phyloP scores from a whole-genome alignment of 495 filamentous ascomycete species.

The Hapsidospora chrysogenum region DNA sequence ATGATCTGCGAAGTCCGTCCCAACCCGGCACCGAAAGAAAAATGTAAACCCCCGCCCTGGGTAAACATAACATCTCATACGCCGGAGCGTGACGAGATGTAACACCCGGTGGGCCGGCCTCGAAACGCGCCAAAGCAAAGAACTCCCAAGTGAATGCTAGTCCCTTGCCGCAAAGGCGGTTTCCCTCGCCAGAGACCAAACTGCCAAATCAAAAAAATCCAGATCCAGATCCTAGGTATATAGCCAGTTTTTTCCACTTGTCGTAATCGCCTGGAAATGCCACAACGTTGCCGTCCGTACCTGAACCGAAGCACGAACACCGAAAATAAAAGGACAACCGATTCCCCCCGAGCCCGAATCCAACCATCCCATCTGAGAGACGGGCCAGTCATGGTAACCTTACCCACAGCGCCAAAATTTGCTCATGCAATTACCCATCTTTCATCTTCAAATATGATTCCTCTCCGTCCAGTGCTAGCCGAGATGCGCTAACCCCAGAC shows the following conservation, averaged over 20 bases:
- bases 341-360: neutral
- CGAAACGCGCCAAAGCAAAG: no score
- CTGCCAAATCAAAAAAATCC: no score
- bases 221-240: conserved; percentile 2
- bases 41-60: conserved; percentile 2
- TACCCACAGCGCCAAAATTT: conserved; percentile 1
- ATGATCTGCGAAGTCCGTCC: no score
- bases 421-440: conserved; percentile 1
- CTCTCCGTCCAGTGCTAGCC: no score
- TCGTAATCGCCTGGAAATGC: conserved; percentile 2
- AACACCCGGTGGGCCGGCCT: no score
- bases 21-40: conserved; percentile 2
- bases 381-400: no score
- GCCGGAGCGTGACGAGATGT: no score
- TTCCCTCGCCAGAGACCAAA: no score
- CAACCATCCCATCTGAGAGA: conserved; percentile 1
- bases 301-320: conserved; percentile 2
- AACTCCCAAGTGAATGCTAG: no score
- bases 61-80: no score
- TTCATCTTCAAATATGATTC: no score
- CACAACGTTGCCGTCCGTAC: conserved; percentile 1
- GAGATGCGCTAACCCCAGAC: conserved; percentile 69
- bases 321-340: conserved; percentile 1
- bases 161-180: no score
- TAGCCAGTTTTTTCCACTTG: neutral